These are phyloP conservation scores for Adiantum capillusveneris DNA, from an alignment of 75 land plant genomes.

Conservation along the genomic window DNA sequence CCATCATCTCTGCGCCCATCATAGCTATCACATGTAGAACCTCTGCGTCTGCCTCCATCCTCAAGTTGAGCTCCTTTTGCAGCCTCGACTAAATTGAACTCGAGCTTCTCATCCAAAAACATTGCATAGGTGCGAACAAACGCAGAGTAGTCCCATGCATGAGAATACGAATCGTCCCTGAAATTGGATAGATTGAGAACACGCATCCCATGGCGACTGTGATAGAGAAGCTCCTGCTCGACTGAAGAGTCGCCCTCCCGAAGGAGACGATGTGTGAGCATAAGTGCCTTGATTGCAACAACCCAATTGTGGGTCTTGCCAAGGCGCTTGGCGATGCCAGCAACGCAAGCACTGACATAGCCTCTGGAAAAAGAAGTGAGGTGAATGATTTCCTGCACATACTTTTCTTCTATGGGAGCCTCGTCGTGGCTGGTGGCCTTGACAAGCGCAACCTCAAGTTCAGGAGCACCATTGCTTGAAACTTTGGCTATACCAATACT, in stretches of 20 bases:
- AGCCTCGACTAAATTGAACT: slow-evolving; percentile 26
- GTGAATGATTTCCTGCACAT: slow-evolving; percentile 52
- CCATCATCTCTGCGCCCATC: too few species aligned
- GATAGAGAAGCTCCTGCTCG: slow-evolving; percentile 50
- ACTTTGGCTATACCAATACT: too few species aligned
- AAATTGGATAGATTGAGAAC: too few species aligned
- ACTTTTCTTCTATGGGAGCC: slow-evolving; percentile 43
- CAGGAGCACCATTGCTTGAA: slow-evolving; percentile 71
- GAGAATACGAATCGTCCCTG: too few species aligned
- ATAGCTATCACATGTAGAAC: not conserved
- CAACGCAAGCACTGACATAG: slow-evolving; percentile 49
- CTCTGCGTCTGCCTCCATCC: not conserved
- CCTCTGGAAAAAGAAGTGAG: too few species aligned
- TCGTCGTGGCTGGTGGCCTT: slow-evolving; percentile 62
- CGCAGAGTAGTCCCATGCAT: slow-evolving; percentile 85
- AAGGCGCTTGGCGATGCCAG: slow-evolving; percentile 60
- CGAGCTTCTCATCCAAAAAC: slow-evolving; percentile 73
- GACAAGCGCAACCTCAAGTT: slow-evolving; percentile 65
- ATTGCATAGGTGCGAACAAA: slow-evolving; percentile 76
- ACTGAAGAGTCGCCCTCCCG: slow-evolving; percentile 55
- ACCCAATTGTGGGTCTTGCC: too few species aligned
- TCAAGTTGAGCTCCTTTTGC: not conserved
- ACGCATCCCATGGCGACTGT: slow-evolving; percentile 60
- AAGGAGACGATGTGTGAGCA: too few species aligned
- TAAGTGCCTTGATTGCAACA: too few species aligned